These are phyloP conservation scores for Pisolithus marmoratus DNA, from an alignment of 768 basidiomycete species.

Conservation along the genomic window DNA sequence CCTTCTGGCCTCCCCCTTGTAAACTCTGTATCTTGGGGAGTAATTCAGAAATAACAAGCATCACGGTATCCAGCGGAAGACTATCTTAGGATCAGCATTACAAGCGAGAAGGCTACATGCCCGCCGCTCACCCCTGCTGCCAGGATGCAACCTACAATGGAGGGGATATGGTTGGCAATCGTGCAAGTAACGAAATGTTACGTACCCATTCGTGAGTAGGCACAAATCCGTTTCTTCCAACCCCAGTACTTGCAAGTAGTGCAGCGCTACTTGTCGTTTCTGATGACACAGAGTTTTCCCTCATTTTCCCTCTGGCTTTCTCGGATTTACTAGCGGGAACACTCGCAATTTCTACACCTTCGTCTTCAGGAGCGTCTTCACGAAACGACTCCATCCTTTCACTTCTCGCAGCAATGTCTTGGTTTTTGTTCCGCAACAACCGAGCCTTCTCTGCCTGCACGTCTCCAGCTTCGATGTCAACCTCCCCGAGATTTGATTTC, in stretches of 20 bases:
- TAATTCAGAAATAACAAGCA: constrained; percentile 85
- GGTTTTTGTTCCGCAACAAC: constrained; percentile 51
- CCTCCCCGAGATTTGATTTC: constrained; percentile 14
- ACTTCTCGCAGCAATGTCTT: constrained; percentile 16
- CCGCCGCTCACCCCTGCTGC: constrained; percentile 77
- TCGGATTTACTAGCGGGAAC: constrained; percentile 50
- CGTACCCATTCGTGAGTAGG: constrained; percentile 96
- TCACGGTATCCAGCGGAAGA: constrained; percentile 82
- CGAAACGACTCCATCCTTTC: constrained; percentile 19
- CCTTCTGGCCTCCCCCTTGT: constrained; percentile 59
- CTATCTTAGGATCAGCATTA: constrained; percentile 33
- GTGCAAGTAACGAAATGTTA: not conserved
- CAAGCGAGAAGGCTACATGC: constrained; percentile 1
- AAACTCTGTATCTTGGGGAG: constrained; percentile 79
- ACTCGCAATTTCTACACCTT: constrained; percentile 19
- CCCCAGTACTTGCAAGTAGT: constrained; percentile 56
- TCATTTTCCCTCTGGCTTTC: constrained; percentile 90
- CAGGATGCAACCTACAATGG: constrained; percentile 72
- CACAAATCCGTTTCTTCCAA: constrained; percentile 88
- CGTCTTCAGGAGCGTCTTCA: constrained; percentile 4
- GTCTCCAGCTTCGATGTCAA: constrained; percentile 24
- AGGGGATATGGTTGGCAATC: constrained; percentile 3
- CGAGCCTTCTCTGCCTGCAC: constrained; percentile 55
- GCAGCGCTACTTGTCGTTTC: constrained; percentile 52
- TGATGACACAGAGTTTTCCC: constrained; percentile 57